Evolutionary conservation across 106 monocot species (phyloP), one percentile per base, ranked within the genome.

Genomic region (Allium sativum): DNA sequence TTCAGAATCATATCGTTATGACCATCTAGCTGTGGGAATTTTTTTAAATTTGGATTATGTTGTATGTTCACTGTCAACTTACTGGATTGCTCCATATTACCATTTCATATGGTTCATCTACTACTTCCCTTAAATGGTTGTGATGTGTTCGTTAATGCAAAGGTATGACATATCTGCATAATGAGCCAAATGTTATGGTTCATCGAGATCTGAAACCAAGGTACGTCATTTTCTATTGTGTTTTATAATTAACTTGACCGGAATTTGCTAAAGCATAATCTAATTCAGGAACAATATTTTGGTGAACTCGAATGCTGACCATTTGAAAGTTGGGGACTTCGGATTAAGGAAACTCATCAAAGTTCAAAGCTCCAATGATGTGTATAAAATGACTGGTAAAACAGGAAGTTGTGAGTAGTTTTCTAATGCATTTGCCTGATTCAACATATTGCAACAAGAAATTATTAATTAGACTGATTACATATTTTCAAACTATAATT

Each of bases 311-410:
- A 91, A 69, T 62, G 91, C 91, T 6, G 91, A 98, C 40, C 96
- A 98, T 71, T 69, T 96, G 62, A 96, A 96, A 65, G 96, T 96
- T 46, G 96, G 96, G 62, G 96, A 96, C 45, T 96, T 96, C 73
- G 96, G 96, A 47, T 74, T 98, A 42, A 98, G 96, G 62, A 98
- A 91, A 74, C 81, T 98, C 15, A 88, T 98, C 13, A 98, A 56
- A 82, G 87, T 82, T 8, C 84, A 98, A 62, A 76, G 88, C 44
- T 71, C 96, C 45, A 81, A 87, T 68, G 87, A 92, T 53, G 87
- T 98, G 3, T 98, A 98, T 74, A 98, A 98, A 70, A 80, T 98
- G 86, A 98, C 96, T 14, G 96, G 96, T 54, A 91, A 98, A 76
- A 98, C 96, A 42, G 96, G 96, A 78, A 98, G 96, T 70, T 98